Percentiles rank a stretch among this genome's conserved stretches.
Evolutionary conservation across 1,284 basidiomycete species (phyloP).

Genomic region (Polyporus tsugae): DNA sequence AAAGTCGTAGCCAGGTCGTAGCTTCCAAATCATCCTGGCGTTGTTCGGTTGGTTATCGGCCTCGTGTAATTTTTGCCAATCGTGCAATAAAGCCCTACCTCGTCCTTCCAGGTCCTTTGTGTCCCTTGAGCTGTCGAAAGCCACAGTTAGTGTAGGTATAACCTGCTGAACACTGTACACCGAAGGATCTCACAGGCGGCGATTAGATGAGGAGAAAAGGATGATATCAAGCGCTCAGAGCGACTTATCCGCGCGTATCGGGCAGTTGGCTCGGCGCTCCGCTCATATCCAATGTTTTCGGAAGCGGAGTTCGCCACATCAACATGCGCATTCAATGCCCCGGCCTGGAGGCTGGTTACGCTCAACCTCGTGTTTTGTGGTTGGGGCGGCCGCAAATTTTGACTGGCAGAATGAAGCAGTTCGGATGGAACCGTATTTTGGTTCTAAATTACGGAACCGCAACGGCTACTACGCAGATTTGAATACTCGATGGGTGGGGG

Average conservation of each 20-base stretch:
- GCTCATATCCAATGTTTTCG: neutral
- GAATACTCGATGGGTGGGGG: no score
- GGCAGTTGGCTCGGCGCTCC: neutral
- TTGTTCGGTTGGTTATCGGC: constrained; percentile 5
- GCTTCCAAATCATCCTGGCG: neutral
- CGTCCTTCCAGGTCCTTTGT: neutral
- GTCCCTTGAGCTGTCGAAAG: neutral
- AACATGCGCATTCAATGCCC: neutral
- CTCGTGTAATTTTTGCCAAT: neutral
- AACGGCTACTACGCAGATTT: neutral
- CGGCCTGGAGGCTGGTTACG: neutral
- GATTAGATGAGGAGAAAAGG: neutral
- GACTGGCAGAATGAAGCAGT: neutral
- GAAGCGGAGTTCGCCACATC: neutral
- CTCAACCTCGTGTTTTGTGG: neutral
- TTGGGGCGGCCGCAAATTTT: neutral
- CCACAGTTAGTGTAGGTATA: no score
- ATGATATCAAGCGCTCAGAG: neutral
- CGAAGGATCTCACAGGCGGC: no score
- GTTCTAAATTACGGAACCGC: neutral
- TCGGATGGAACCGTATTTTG: no score
- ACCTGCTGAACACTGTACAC: neutral
- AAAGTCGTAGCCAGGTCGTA: neutral
- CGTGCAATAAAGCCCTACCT: neutral
- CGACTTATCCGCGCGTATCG: neutral